Conservation (phyloP, 768 basidiomycete species). For the Lepiota subincarnata region DNA sequence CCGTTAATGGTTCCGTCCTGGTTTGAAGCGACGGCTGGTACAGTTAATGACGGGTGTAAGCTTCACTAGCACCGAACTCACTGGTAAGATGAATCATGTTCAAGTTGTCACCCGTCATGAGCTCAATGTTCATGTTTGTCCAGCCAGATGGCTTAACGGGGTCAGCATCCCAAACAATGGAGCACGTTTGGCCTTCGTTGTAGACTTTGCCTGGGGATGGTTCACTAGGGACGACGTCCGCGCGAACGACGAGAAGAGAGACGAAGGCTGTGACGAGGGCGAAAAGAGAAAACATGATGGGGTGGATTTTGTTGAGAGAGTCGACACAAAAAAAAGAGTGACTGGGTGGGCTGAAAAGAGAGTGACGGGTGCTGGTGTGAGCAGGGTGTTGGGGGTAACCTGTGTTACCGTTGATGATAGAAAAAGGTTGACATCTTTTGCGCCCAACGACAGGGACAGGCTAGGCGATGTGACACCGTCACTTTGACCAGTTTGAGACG, state of each 20-base stretch:
- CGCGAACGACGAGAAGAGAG: conserved; percentile 38
- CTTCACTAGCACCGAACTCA: conserved; percentile 29
- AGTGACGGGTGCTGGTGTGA: conserved; percentile 3
- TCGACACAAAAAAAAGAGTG: conserved; percentile 4
- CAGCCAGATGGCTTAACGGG: conserved; percentile 47
- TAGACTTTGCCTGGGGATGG: conserved; percentile 59
- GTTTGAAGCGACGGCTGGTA: conserved; percentile 55
- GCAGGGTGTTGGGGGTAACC: background rate
- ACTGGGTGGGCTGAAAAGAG: conserved; percentile 15
- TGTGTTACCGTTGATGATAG: background rate
- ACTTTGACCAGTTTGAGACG: no score
- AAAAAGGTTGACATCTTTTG: background rate
- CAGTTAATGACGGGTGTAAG: background rate
- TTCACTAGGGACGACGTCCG: conserved; percentile 53
- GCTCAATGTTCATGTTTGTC: conserved; percentile 69
- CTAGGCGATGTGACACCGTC: no score
- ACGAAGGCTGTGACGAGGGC: conserved; percentile 31
- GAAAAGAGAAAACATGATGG: conserved; percentile 24
- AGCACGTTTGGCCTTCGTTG: conserved; percentile 53
- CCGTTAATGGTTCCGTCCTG: conserved; percentile 59
- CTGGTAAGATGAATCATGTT: conserved; percentile 65
- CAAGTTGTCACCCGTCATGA: conserved; percentile 77
- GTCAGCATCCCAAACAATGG: conserved; percentile 58
- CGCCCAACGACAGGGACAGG: background rate
- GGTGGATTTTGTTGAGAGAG: background rate